Evolutionary conservation across 345 rosid genomes (phyloP), one percentile per base, ranked within the genome.

Genomic region (Pugionium dolabratum): DNA sequence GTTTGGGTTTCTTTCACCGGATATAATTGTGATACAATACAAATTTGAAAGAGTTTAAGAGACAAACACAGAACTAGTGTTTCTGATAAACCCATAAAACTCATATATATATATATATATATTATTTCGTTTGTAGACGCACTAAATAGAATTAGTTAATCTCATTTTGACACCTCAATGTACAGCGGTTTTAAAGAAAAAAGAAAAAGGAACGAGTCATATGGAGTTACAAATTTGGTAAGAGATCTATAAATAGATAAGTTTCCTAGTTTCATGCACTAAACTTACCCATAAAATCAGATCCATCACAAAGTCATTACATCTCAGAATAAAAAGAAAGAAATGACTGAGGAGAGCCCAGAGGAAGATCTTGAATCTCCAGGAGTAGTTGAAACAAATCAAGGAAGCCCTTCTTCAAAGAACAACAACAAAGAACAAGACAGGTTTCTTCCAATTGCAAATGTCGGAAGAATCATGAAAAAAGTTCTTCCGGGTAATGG

Each of bases 401-500:
- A 80, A 1, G 86, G 81, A 49, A 84, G 83, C 68, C 88, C 87
- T 35, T 79, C 83, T 66, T 71, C 67, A 31, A 78, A 62, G 46
- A 63, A 31, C 32, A 67, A 39, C 55, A 52, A 42, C 57, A 83
- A 83, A 72, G 94, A 87, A 59, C 94, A 85, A 66, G 88, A 87
- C 42, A 78, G 85, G 39, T 85, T 87, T 34, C 83, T 87, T 29
- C 94, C 94, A 0, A 85, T 87, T 42, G 90, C 90, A 7, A 87
- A 85, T 42, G 91, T 85, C 18, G 90, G 94, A 4, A 84, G 94
- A 59, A 87, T 87, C 49, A 87, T 85, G 90, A 87, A 87, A 50
- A 87, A 87, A 32, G 85, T 81, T 59, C 80, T 87, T 41, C 90
- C 90, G 0, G 76, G 67, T 35, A 87, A 82, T 3, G 90, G 88